A percentile compares a stretch with the other conserved stretches of the same genome.
Conservation (phyloP, 2,329 filamentous ascomycete genomes). For the Aspergillus sp. region DNA sequence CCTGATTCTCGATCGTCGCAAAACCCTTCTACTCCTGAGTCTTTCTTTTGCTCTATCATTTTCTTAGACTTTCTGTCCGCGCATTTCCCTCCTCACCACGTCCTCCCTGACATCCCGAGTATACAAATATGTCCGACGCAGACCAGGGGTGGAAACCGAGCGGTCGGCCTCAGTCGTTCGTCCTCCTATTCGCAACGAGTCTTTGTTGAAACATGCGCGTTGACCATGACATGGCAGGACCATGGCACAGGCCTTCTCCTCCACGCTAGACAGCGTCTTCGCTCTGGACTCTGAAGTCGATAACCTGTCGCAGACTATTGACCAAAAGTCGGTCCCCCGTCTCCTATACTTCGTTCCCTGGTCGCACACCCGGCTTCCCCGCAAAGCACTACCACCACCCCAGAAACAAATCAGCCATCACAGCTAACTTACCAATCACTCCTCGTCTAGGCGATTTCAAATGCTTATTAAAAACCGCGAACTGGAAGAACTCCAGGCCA, state of each 20-base stretch:
- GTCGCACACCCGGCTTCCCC: not conserved
- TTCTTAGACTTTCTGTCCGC: not conserved
- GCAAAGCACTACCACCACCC: not conserved
- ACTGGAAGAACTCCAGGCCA: constrained; percentile 80
- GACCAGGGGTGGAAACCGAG: constrained; percentile 79
- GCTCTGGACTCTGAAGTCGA: constrained; percentile 76
- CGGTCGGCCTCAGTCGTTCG: constrained; percentile 80
- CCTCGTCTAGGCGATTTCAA: constrained; percentile 65
- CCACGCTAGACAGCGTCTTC: constrained; percentile 84
- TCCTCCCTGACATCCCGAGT: not conserved
- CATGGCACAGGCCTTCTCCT: constrained; percentile 81
- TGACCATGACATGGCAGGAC: constrained; percentile 57
- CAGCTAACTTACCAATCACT: constrained; percentile 4
- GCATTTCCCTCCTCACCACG: not conserved
- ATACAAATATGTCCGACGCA: constrained; percentile 54
- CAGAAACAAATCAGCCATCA: not conserved
- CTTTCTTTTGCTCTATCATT: constrained; percentile 1
- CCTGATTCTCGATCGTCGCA: not conserved
- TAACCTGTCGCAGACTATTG: constrained; percentile 70
- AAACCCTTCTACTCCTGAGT: not conserved
- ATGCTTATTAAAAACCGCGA: constrained; percentile 73
- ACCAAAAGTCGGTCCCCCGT: constrained; percentile 65
- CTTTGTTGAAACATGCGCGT: constrained; percentile 10
- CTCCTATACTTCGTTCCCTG: not conserved
- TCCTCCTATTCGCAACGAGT: constrained; percentile 26